Evolutionary conservation across 176 grass and related monocot genomes (phyloP).

Genomic region (Melocanna baccifera): DNA sequence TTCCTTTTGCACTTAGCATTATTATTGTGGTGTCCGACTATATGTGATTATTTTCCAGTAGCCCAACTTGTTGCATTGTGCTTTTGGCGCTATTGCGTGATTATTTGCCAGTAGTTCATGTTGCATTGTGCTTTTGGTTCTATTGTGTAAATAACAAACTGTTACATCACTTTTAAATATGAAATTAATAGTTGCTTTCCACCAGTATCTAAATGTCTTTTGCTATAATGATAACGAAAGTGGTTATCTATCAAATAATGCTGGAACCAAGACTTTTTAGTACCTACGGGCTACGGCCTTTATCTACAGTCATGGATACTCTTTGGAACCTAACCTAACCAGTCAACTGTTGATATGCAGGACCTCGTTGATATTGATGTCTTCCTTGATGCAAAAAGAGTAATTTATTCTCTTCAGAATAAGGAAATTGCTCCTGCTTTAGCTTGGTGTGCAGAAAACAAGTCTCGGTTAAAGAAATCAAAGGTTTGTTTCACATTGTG

Average conservation of each 20-base stretch:
- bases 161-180: background rate
- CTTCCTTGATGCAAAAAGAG: constrained; percentile 79
- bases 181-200: background rate
- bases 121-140: constrained; percentile 10
- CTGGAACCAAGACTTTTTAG: background rate
- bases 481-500: constrained; percentile 54
- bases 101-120: constrained; percentile 1
- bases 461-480: constrained; percentile 92
- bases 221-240: background rate
- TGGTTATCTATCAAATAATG: background rate
- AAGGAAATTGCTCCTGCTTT: constrained; percentile 83
- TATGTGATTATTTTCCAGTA: background rate
- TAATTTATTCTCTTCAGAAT: constrained; percentile 90
- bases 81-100: background rate
- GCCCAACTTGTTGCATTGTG: background rate
- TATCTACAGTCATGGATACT: background rate
- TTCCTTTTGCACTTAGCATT: background rate
- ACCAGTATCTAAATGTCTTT: background rate
- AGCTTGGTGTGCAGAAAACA: constrained; percentile 98
- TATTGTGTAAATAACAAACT: background rate
- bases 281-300: background rate
- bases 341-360: constrained; percentile 39
- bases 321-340: constrained; percentile 23
- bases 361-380: constrained; percentile 92
- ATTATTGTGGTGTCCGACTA: background rate